phyloP scores from a whole-genome alignment of 495 filamentous ascomycete species.

The Penicillium cosmopolitanum region DNA sequence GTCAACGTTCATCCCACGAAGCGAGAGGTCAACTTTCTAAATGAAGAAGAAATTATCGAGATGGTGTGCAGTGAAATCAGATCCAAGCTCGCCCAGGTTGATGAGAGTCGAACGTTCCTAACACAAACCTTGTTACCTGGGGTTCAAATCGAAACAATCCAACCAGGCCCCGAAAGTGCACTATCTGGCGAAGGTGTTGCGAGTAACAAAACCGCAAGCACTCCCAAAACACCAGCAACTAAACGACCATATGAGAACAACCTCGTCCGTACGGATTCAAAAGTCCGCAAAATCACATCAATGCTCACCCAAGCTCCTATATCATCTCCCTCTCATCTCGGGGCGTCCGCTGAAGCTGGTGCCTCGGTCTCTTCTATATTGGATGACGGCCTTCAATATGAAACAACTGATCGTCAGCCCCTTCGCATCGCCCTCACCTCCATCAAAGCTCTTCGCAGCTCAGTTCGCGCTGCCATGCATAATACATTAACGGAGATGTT shows the following conservation, averaged over 20 bases:
- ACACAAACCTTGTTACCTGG: slow-evolving; percentile 89
- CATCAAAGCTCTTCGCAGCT: slow-evolving; percentile 77
- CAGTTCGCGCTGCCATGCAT: slow-evolving; percentile 85
- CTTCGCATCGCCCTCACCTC: slow-evolving; percentile 74
- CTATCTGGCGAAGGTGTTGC: slow-evolving; percentile 18
- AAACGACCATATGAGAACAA: slow-evolving; percentile 82
- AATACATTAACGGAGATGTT: slow-evolving; percentile 87
- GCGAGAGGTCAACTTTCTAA: slow-evolving; percentile 95
- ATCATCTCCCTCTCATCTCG: slow-evolving; percentile 24
- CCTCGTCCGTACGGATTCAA: slow-evolving; percentile 88
- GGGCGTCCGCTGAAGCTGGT: slow-evolving; percentile 20
- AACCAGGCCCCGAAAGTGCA: slow-evolving; percentile 14
- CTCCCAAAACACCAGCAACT: slow-evolving; percentile 44
- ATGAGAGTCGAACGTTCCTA: slow-evolving; percentile 92
- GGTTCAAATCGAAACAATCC: slow-evolving; percentile 40
- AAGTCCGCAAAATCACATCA: slow-evolving; percentile 90
- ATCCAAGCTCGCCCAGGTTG: slow-evolving; percentile 79
- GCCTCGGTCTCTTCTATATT: slow-evolving; percentile 24
- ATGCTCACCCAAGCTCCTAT: slow-evolving; percentile 68
- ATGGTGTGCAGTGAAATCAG: slow-evolving; percentile 82
- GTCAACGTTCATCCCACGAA: slow-evolving; percentile 99
- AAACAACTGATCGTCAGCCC: slow-evolving; percentile 67
- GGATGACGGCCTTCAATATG: slow-evolving; percentile 66
- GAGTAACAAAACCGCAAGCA: slow-evolving; percentile 16
- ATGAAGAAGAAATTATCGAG: slow-evolving; percentile 96